These are phyloP conservation scores for Termitomyces sp. DNA, from an alignment of 768 basidiomycete genomes.

Conservation along the genomic window DNA sequence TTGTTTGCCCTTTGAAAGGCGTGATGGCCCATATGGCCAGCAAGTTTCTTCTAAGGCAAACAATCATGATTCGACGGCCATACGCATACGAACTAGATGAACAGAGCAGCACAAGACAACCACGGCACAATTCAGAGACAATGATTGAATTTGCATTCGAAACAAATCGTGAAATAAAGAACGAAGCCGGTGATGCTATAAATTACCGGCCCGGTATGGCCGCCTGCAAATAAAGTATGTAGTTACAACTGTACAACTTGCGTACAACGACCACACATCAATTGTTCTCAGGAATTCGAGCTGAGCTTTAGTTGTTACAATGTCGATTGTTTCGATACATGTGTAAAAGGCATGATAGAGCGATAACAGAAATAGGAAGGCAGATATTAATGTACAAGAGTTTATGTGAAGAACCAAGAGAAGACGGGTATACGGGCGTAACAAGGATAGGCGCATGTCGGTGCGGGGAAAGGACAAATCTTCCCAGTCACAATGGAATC, in stretches of 20 bases:
- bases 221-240: no score
- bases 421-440: conserved; percentile 17
- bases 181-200: background rate
- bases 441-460: conserved; percentile 7
- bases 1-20: background rate
- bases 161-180: no score
- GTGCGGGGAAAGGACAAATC: conserved; percentile 2
- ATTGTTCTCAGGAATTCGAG: no score
- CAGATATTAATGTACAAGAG: conserved; percentile 23
- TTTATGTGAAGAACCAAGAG: conserved; percentile 10
- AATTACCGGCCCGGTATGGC: background rate
- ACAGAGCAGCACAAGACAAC: background rate
- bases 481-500: conserved; percentile 12
- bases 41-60: background rate
- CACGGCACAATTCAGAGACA: background rate
- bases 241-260: no score
- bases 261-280: no score
- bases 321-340: conserved; percentile 13
- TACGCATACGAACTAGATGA: background rate
- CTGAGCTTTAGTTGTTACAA: conserved; percentile 4
- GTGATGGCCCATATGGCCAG: background rate
- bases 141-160: no score
- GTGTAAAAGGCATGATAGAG: conserved; percentile 14
- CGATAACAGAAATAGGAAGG: conserved; percentile 12
- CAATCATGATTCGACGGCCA: background rate